These are phyloP conservation scores for Apophysomyces ossiformis DNA, from an alignment of 371 early-diverging fungal species.

Conservation along the genomic window DNA sequence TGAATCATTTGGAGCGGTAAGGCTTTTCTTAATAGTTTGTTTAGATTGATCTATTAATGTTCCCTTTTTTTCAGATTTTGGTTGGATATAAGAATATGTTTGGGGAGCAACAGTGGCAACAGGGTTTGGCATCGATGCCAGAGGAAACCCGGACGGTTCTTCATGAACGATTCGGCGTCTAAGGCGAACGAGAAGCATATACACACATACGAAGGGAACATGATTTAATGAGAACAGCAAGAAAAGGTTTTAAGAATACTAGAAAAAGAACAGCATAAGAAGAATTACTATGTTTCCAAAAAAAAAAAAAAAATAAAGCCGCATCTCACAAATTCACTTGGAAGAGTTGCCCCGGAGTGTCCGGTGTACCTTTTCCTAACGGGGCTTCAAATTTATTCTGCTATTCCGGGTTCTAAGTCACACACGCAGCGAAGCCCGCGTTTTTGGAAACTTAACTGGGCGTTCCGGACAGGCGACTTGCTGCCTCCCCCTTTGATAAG, in stretches of 20 bases:
- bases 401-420: not conserved
- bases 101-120: slow-evolving; percentile 67
- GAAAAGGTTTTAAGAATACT: slow-evolving; percentile 19
- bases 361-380: no score
- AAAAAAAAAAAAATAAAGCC: no score
- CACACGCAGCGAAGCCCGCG: not conserved
- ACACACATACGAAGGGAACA: not conserved
- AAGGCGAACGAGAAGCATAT: slow-evolving; percentile 13
- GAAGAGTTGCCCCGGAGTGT: no score
- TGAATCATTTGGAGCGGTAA: slow-evolving; percentile 69
- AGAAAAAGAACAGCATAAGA: slow-evolving; percentile 11
- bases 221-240: slow-evolving; percentile 20
- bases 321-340: no score
- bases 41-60: not conserved
- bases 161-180: slow-evolving; percentile 65
- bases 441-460: not conserved
- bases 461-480: not conserved
- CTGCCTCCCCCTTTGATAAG: slow-evolving; percentile 5
- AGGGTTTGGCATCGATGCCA: slow-evolving; percentile 57
- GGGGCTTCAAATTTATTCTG: not conserved
- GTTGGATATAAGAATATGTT: slow-evolving; percentile 74
- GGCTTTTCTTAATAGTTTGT: not conserved
- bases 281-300: no score
- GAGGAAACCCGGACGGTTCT: slow-evolving; percentile 56
- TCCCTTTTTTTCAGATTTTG: slow-evolving; percentile 50